Percentiles rank a stretch among this genome's conserved stretches.
Evolutionary conservation across 176 grass and related monocot species (phyloP).

Genomic region (barley (Hordeum vulgare)): MorexV3_pseudomolecules_assembly NC_058522.1:494319265-494319764

Average conservation of each 20-base stretch:
- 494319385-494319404: neutral
- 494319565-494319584: conserved; percentile 39
- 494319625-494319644: neutral
- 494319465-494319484: conserved; percentile 26
- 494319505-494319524: conserved; percentile 27
- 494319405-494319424: conserved; percentile 33
- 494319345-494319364: neutral
- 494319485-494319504: conserved; percentile 39
- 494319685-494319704: neutral
- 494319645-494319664: neutral
- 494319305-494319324: conserved; percentile 34
- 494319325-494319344: neutral
- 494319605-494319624: conserved; percentile 4
- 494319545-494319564: conserved; percentile 48
- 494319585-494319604: conserved; percentile 3
- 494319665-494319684: neutral
- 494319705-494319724: neutral
- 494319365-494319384: neutral
- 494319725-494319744: neutral
- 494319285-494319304: conserved; percentile 46
- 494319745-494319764: neutral
- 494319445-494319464: conserved; percentile 23
- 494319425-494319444: conserved; percentile 34
- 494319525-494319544: conserved; percentile 41
- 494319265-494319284: conserved; percentile 57